phyloP scores from a whole-genome alignment of 768 basidiomycete species.

The Solioccasus polychromus region DNA sequence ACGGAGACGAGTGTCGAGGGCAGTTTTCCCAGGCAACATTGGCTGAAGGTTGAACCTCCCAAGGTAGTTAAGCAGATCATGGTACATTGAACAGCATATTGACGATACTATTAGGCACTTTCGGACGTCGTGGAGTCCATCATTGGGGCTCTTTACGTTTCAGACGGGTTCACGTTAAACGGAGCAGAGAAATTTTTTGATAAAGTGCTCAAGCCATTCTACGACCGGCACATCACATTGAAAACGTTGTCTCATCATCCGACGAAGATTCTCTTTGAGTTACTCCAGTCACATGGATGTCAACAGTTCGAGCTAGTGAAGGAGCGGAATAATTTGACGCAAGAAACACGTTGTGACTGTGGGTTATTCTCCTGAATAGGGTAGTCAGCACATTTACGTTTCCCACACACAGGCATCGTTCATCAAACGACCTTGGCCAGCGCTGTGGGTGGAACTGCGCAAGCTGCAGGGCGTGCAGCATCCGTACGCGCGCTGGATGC shows the following conservation, averaged over 20 bases:
- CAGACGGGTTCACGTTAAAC: constrained; percentile 61
- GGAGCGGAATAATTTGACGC: constrained; percentile 37
- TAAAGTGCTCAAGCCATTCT: constrained; percentile 71
- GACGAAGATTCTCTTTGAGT: constrained; percentile 68
- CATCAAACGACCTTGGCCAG: constrained; percentile 64
- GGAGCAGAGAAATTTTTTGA: constrained; percentile 68
- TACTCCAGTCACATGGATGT: constrained; percentile 71
- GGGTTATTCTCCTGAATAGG: constrained; percentile 15
- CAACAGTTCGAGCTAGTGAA: constrained; percentile 61
- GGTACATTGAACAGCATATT: neutral
- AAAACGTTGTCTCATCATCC: constrained; percentile 76
- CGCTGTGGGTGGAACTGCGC: constrained; percentile 48
- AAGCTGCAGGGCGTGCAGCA: constrained; percentile 57
- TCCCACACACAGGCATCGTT: constrained; percentile 50
- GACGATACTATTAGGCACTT: constrained; percentile 48
- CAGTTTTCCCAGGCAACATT: constrained; percentile 64
- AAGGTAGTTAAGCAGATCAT: constrained; percentile 48
- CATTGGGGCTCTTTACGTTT: constrained; percentile 76
- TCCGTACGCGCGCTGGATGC: constrained; percentile 68
- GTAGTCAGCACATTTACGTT: constrained; percentile 17
- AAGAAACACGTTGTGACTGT: constrained; percentile 53
- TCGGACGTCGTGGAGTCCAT: constrained; percentile 81
- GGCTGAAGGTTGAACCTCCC: constrained; percentile 73
- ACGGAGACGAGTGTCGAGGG: constrained; percentile 47
- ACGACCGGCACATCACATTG: constrained; percentile 69